These are phyloP conservation scores for Ilyonectria robusta DNA, from an alignment of 2,329 filamentous ascomycete genomes.

Conservation along the genomic window DNA sequence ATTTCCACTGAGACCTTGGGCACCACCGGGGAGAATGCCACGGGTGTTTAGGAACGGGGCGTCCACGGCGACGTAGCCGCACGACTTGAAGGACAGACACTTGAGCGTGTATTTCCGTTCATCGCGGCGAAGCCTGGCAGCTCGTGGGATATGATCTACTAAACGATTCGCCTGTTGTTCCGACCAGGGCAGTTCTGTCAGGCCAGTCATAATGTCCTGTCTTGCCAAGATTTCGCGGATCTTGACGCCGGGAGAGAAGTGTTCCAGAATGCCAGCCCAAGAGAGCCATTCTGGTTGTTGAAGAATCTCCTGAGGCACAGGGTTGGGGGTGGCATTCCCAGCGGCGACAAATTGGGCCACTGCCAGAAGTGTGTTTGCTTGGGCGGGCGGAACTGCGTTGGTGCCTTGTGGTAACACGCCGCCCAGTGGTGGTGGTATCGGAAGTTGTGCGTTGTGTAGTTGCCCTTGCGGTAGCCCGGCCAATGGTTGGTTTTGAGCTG, in stretches of 20 bases:
- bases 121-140: conserved; percentile 43
- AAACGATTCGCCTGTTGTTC: conserved; percentile 27
- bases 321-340: not conserved
- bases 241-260: conserved; percentile 57
- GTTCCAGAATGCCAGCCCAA: conserved; percentile 60
- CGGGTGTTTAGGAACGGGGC: conserved; percentile 54
- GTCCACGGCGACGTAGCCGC: conserved; percentile 70
- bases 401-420: no score
- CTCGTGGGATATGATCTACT: conserved; percentile 42
- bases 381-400: not conserved
- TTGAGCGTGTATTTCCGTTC: conserved; percentile 51
- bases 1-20: conserved; percentile 41
- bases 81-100: conserved; percentile 69
- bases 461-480: not conserved
- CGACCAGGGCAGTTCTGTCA: conserved; percentile 3
- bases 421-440: no score
- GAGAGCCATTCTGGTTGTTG: conserved; percentile 52
- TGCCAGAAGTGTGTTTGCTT: not conserved
- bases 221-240: conserved; percentile 43
- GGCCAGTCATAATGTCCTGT: conserved; percentile 16
- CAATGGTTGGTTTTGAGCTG: not conserved
- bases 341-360: not conserved
- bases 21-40: conserved; percentile 48
- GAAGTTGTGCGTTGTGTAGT: not conserved
- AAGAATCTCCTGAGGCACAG: conserved; percentile 32